These are phyloP conservation scores for Cornus suecica DNA, from an alignment of 148 eudicot genomes.

Conservation along the genomic window DNA sequence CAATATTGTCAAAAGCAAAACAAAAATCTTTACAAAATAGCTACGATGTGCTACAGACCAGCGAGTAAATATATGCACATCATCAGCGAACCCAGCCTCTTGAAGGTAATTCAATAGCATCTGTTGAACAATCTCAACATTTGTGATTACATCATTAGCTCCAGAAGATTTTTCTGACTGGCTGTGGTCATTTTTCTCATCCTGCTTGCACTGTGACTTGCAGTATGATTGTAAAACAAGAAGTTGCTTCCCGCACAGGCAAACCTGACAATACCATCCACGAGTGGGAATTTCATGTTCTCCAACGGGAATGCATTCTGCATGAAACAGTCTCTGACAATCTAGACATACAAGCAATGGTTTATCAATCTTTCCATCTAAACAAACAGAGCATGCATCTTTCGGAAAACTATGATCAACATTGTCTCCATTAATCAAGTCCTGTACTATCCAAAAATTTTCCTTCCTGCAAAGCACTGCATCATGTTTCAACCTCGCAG, in stretches of 20 bases:
- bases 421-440: constrained; percentile 35
- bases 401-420: constrained; percentile 32
- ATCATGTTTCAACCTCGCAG: constrained; percentile 89
- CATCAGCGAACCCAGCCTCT: constrained; percentile 70
- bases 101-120: constrained; percentile 86
- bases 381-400: constrained; percentile 69
- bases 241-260: constrained; percentile 75
- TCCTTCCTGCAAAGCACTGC: constrained; percentile 60
- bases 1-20: constrained; percentile 4
- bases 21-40: constrained; percentile 1
- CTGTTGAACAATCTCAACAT: constrained; percentile 83
- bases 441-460: constrained; percentile 74
- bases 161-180: constrained; percentile 41
- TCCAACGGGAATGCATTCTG: constrained; percentile 72
- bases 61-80: constrained; percentile 70
- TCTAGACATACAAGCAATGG: constrained; percentile 67
- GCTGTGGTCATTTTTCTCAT: constrained; percentile 27
- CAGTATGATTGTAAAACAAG: constrained; percentile 58
- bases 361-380: constrained; percentile 51
- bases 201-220: constrained; percentile 56
- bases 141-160: constrained; percentile 33
- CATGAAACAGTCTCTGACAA: constrained; percentile 78
- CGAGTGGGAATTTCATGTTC: constrained; percentile 58
- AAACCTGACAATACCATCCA: constrained; percentile 64
- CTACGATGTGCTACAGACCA: constrained; percentile 48